Base-by-base conservation (phyloP, 2,329 filamentous ascomycete species). In the Colletotrichum orchidophilum region DNA sequence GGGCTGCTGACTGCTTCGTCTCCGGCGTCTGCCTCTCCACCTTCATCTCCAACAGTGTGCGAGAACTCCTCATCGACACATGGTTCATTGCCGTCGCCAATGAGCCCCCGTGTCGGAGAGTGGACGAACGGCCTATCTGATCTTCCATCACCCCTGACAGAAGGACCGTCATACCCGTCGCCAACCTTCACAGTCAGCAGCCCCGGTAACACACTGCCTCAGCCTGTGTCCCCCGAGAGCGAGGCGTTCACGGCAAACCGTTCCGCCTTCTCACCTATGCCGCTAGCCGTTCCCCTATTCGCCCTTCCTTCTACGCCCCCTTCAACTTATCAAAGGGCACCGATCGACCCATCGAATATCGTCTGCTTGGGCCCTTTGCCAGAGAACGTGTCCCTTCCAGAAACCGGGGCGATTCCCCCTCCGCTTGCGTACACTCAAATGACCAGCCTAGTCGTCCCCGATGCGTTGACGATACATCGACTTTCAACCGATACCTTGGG, bases 291-390 rank as follows among this genome's bases (percentile, higher is more conserved):
- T 7, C 75, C 78, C 2, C 61, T 70, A 9, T 29, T 63, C 59
- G 9, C 69, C 75, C 66, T 57, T 72, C 65, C 74, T 76, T 69
- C 75, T 78, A 66, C 70, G 73, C 81, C 79, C 15, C 74, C 78
- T 4, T 78, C 82, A 1, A 77, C 78, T 11, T 79, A 83, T 52
- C 87, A 88, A 65, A 81, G 83, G 42, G 83, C 84, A 0, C 84
- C 85, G 1, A 89, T 91, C 66, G 86, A 88, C 71, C 81, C 87
- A 1, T 82, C 83, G 3, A 83, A 85, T 21, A 83, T 90, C 3
- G 80, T 90, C 0, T 90, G 87, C 67, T 80, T 90, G 0, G 89
- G 89, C 0, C 84, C 85, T 6, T 75, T 91, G 5, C 88, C 88
- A 0, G 83, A 84, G 50, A 85, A 86, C 63, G 75, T 88, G 3